A percentile compares a stretch with the other conserved stretches of the same genome.
Conservation (phyloP, 169 alveolate species). For the Hepatocystis sp. region DNA sequence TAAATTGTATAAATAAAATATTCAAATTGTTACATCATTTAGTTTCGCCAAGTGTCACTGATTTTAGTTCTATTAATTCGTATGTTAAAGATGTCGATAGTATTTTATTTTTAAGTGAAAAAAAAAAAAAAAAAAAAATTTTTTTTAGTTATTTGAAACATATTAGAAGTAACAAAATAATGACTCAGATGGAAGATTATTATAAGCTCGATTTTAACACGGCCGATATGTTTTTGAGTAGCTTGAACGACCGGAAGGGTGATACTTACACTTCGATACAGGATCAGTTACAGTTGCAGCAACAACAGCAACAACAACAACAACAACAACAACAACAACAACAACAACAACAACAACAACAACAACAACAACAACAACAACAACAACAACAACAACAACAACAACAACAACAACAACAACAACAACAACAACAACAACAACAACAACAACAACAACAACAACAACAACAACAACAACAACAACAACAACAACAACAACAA, state of each 20-base stretch:
- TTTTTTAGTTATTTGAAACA: conserved; percentile 32
- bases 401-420: background rate
- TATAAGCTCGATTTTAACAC: conserved; percentile 41
- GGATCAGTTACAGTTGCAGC: background rate
- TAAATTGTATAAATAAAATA: conserved; percentile 6
- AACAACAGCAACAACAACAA: background rate
- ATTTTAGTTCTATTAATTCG: conserved; percentile 26
- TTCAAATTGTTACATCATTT: conserved; percentile 52
- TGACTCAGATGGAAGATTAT: conserved; percentile 58
- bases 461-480: too few relatives aligned
- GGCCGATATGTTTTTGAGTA: background rate
- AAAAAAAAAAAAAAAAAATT: conserved; percentile 22
- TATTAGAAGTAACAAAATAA: conserved; percentile 45
- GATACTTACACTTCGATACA: background rate
- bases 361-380: background rate
- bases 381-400: background rate
- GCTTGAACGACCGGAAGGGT: background rate
- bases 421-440: too few relatives aligned
- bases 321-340: background rate
- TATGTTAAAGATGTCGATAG: conserved; percentile 72
- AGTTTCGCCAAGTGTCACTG: conserved; percentile 38
- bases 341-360: background rate
- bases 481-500: too few relatives aligned
- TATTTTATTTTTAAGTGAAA: conserved; percentile 10
- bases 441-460: too few relatives aligned